phyloP scores from a whole-genome alignment of 176 grass and related monocot species.

The Musa schizocarpa region DNA sequence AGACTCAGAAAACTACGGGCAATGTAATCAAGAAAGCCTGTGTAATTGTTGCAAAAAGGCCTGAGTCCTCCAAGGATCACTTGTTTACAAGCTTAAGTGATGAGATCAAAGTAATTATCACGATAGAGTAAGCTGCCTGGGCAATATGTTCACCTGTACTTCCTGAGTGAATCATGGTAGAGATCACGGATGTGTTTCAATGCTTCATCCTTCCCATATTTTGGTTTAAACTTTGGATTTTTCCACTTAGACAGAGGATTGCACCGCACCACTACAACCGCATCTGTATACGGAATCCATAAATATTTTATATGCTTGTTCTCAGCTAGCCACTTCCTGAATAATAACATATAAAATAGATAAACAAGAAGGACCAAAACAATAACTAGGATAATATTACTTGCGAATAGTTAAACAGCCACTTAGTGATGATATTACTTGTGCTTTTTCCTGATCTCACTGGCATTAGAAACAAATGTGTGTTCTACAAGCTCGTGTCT shows the following conservation, averaged over 20 bases:
- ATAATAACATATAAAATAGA: slow-evolving; percentile 19
- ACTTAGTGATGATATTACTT: slow-evolving; percentile 40
- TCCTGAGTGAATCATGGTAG: slow-evolving; percentile 61
- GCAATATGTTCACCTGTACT: slow-evolving; percentile 38
- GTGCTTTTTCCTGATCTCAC: slow-evolving; percentile 89
- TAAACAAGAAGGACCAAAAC: slow-evolving; percentile 9
- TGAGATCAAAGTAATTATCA: neutral
- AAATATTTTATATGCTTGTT: slow-evolving; percentile 91
- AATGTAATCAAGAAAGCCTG: neutral
- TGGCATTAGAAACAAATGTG: slow-evolving; percentile 62
- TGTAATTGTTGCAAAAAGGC: neutral
- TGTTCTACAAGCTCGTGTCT: slow-evolving; percentile 82
- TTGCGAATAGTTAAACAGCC: neutral
- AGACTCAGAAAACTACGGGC: neutral
- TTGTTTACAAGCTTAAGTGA: neutral
- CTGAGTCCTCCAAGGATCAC: neutral
- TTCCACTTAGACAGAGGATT: slow-evolving; percentile 77
- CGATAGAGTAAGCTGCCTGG: neutral
- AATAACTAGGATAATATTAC: neutral
- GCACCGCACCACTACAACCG: slow-evolving; percentile 66
- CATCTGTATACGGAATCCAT: slow-evolving; percentile 71
- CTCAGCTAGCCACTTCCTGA: slow-evolving; percentile 79
- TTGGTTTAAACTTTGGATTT: slow-evolving; percentile 57
- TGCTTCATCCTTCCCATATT: slow-evolving; percentile 77
- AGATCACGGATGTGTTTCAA: slow-evolving; percentile 58